A percentile compares a stretch with the other conserved stretches of the same genome.
Evolutionary conservation across 805 yeast genomes (phyloP).

Genomic region (Candida ficus): DNA sequence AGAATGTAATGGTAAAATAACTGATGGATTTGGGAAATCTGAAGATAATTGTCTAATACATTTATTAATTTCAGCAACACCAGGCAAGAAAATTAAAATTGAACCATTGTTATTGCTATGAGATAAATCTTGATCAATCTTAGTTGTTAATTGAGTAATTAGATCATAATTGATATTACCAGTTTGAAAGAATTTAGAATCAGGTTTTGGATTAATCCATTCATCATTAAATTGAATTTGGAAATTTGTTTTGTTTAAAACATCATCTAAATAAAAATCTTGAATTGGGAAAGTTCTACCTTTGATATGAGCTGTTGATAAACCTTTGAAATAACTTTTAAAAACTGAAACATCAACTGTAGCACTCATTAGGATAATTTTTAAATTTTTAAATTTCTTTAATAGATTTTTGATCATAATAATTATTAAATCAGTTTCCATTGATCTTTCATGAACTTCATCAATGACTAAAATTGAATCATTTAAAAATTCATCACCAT

Average conservation of each 20-base stretch:
- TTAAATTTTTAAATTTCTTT: constrained; percentile 42
- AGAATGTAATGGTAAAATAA: constrained; percentile 78
- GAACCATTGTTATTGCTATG: constrained; percentile 53
- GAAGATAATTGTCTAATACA: constrained; percentile 42
- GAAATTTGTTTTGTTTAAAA: constrained; percentile 55
- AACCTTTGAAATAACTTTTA: constrained; percentile 52
- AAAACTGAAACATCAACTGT: constrained; percentile 75
- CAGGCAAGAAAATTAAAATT: constrained; percentile 81
- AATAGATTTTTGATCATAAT: constrained; percentile 67
- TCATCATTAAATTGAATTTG: constrained; percentile 40
- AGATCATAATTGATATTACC: constrained; percentile 77
- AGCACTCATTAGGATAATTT: constrained; percentile 86
- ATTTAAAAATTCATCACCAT: constrained; percentile 37
- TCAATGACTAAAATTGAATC: constrained; percentile 72
- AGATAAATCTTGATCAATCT: constrained; percentile 46
- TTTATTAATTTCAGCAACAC: constrained; percentile 78
- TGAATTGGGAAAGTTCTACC: constrained; percentile 92
- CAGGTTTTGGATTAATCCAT: constrained; percentile 50
- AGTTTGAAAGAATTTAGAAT: constrained; percentile 55
- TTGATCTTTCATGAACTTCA: constrained; percentile 95
- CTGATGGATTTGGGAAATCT: constrained; percentile 24
- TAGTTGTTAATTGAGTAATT: constrained; percentile 48
- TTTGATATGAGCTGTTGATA: constrained; percentile 74
- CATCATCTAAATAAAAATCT: constrained; percentile 67
- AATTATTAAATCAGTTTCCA: constrained; percentile 81